Evolutionary conservation across 441 rosid genomes (phyloP).

Genomic region (Capsella rubella): DNA sequence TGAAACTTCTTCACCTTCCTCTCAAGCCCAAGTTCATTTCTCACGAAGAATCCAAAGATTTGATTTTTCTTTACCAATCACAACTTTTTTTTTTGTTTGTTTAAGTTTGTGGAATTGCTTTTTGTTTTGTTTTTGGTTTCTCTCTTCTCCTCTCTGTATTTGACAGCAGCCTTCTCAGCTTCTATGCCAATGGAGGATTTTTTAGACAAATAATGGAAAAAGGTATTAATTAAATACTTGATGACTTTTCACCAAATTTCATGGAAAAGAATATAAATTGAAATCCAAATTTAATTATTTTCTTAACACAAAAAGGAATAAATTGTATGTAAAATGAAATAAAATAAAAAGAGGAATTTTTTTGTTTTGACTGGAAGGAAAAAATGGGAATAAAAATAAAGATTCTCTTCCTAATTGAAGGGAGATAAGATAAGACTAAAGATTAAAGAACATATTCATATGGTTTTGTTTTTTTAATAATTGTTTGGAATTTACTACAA

Average conservation of each 20-base stretch:
- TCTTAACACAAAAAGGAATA: constrained; percentile 21
- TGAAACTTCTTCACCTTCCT: neutral
- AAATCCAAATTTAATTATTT: neutral
- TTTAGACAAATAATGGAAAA: constrained; percentile 27
- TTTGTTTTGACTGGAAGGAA: constrained; percentile 27
- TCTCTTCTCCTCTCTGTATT: constrained; percentile 22
- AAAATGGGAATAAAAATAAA: neutral
- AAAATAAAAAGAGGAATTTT: neutral
- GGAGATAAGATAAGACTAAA: neutral
- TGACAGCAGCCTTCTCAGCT: constrained; percentile 22
- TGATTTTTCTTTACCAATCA: constrained; percentile 27
- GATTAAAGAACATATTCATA: constrained; percentile 34
- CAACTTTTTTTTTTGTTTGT: neutral
- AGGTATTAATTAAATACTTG: constrained; percentile 5
- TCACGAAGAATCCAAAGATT: constrained; percentile 17
- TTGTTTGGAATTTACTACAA: neutral
- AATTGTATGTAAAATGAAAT: constrained; percentile 3
- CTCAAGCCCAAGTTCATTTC: neutral
- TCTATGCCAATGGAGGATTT: neutral
- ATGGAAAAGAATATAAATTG: constrained; percentile 13
- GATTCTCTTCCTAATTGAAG: constrained; percentile 28
- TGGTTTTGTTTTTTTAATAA: neutral
- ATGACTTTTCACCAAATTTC: constrained; percentile 30
- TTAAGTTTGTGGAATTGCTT: constrained; percentile 40
- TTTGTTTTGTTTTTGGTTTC: neutral